Percentiles rank a stretch among this genome's conserved stretches.
phyloP scores from a whole-genome alignment of 1,284 basidiomycete species.

The Hymenochaete sp. region DNA sequence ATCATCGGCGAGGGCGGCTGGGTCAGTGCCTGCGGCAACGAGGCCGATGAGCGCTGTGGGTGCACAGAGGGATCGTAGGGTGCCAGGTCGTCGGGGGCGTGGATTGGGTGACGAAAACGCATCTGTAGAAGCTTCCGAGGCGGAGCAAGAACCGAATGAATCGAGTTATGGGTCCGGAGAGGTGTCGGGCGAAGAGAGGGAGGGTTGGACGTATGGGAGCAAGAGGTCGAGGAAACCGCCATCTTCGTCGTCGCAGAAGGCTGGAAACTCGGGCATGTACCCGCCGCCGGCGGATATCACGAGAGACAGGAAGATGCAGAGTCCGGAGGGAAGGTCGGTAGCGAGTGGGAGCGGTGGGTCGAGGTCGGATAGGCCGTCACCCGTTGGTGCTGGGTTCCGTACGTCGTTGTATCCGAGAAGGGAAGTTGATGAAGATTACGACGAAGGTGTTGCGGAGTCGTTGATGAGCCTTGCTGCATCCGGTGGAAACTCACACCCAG shows the following conservation, averaged over 20 bases:
- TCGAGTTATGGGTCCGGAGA: no score
- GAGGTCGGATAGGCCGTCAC: conserved; percentile 51
- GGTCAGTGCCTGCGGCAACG: conserved; percentile 23
- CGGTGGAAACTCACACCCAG: conserved; percentile 26
- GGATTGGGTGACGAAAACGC: no score
- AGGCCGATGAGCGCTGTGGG: no score
- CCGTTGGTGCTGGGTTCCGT: conserved; percentile 44
- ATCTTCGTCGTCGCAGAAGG: conserved; percentile 17
- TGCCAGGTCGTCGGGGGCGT: no score
- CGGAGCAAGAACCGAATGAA: no score
- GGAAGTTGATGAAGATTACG: conserved; percentile 74
- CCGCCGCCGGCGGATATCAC: no score
- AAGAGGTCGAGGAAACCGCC: no score
- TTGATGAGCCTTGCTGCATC: conserved; percentile 51
- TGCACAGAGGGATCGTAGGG: no score
- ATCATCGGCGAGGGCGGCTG: conserved; percentile 17
- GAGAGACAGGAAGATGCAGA: no score
- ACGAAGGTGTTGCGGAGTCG: conserved; percentile 66
- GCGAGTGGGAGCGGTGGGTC: conserved; percentile 48
- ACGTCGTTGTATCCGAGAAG: conserved; percentile 39
- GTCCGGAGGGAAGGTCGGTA: conserved; percentile 52
- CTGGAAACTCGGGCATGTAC: conserved; percentile 32
- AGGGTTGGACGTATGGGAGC: conserved; percentile 39
- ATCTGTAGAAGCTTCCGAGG: no score
- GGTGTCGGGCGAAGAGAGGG: conserved; percentile 8